These are phyloP conservation scores for Catharanthus roseus DNA, from an alignment of 257 asterid genomes.

Conservation along the genomic window DNA sequence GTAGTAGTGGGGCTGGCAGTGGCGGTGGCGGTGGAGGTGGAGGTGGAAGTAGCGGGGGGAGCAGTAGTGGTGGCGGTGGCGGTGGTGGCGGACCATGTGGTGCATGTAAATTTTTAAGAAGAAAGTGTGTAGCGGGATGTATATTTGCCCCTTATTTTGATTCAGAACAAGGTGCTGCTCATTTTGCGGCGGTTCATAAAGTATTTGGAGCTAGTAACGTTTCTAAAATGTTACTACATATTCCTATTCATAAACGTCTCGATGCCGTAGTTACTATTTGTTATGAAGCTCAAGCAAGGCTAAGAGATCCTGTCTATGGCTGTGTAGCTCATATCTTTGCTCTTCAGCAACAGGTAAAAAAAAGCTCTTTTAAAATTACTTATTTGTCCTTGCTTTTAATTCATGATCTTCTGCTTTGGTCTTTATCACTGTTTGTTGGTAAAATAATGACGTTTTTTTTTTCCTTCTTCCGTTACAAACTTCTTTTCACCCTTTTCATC, in stretches of 20 bases:
- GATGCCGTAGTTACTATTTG: conserved; percentile 89
- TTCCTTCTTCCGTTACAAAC: conserved; percentile 42
- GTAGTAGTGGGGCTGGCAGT: no score
- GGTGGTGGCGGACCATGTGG: conserved; percentile 89
- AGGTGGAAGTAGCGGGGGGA: conserved; percentile 21
- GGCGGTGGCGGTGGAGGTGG: conserved; percentile 14
- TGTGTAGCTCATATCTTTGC: conserved; percentile 83
- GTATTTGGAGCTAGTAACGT: conserved; percentile 98
- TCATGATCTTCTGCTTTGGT: conserved; percentile 22
- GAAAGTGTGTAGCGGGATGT: conserved; percentile 87
- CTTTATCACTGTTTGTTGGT: conserved; percentile 62
- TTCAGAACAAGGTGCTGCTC: conserved; percentile 94
- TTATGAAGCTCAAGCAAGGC: conserved; percentile 86
- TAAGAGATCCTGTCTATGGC: conserved; percentile 88
- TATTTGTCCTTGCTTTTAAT: no score
- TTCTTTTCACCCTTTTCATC: no score
- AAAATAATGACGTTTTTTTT: conserved; percentile 36
- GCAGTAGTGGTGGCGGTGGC: conserved; percentile 22
- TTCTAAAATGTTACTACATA: conserved; percentile 76
- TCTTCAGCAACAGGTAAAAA: conserved; percentile 93
- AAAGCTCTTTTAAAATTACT: no score
- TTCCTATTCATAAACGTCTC: conserved; percentile 66
- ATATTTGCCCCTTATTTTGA: conserved; percentile 92
- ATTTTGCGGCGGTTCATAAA: conserved; percentile 95
- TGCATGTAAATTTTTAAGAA: conserved; percentile 94